Conservation (phyloP, 345 rosid genomes). For the Brassica rapa region DNA sequence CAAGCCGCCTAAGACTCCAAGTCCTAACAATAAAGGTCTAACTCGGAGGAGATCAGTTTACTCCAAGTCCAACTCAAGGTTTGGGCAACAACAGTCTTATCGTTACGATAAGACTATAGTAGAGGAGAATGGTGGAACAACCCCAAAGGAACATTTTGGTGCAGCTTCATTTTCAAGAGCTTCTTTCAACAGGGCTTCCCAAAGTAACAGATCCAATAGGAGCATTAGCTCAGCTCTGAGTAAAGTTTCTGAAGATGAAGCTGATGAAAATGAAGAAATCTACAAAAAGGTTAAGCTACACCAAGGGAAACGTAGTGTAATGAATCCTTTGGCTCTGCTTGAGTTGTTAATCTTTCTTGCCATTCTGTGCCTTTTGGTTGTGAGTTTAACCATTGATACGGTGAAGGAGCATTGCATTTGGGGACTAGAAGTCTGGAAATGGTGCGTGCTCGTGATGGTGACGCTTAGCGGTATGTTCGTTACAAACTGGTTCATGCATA, state of each 20-base stretch:
- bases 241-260: conserved; percentile 44
- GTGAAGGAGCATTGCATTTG: conserved; percentile 43
- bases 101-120: conserved; percentile 38
- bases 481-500: conserved; percentile 72
- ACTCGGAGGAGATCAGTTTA: conserved; percentile 48
- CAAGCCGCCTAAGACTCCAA: conserved; percentile 37
- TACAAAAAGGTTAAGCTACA: conserved; percentile 53
- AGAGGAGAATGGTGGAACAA: conserved; percentile 44
- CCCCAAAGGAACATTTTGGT: conserved; percentile 42
- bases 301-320: conserved; percentile 40
- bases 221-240: conserved; percentile 39
- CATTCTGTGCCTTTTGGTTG: conserved; percentile 50
- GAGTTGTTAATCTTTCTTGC: conserved; percentile 50
- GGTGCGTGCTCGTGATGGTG: conserved; percentile 81
- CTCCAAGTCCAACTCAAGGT: conserved; percentile 82
- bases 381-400: conserved; percentile 53
- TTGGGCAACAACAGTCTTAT: conserved; percentile 61
- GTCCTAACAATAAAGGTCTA: conserved; percentile 41
- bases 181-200: conserved; percentile 26
- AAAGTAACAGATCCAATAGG: conserved; percentile 21
- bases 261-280: conserved; percentile 64
- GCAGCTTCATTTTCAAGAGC: conserved; percentile 39
- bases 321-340: conserved; percentile 44
- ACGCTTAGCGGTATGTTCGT: conserved; percentile 67
- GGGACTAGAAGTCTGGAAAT: conserved; percentile 77